Conservation (phyloP, 441 rosid species). For the Adansonia rubrostipa region DNA sequence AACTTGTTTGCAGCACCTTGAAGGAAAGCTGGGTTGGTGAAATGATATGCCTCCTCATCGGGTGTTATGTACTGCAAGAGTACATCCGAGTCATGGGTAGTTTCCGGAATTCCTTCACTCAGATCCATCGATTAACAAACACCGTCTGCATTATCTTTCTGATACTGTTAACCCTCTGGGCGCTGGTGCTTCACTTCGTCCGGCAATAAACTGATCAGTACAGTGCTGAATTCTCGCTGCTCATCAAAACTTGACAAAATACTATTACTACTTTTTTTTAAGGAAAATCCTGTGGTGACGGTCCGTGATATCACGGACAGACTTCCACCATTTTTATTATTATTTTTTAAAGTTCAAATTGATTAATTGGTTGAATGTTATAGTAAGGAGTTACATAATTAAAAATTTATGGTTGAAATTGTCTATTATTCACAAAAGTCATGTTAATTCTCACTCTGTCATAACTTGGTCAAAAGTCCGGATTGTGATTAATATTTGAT, state of each 20-base stretch:
- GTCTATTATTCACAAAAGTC: no score
- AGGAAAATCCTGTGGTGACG: no score
- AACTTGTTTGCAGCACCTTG: constrained; percentile 53
- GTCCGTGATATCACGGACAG: no score
- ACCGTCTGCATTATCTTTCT: constrained; percentile 73
- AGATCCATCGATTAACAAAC: constrained; percentile 73
- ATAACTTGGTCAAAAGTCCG: no score
- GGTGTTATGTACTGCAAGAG: constrained; percentile 80
- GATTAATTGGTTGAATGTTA: no score
- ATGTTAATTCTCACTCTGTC: no score
- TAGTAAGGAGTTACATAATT: no score
- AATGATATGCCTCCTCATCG: constrained; percentile 60
- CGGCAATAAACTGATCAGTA: constrained; percentile 12
- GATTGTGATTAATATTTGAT: no score
- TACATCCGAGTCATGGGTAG: constrained; percentile 85
- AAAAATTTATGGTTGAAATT: no score
- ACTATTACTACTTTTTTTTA: background rate
- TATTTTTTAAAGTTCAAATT: no score
- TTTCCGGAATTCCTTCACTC: constrained; percentile 78
- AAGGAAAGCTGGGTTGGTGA: constrained; percentile 63
- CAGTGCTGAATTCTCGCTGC: background rate
- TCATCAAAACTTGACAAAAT: background rate
- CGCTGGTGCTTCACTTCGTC: constrained; percentile 55
- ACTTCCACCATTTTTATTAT: no score
- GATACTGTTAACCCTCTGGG: constrained; percentile 76